Conservation (phyloP, 2,329 filamentous ascomycete species). For the Thielaviopsis ethacetica region DNA sequence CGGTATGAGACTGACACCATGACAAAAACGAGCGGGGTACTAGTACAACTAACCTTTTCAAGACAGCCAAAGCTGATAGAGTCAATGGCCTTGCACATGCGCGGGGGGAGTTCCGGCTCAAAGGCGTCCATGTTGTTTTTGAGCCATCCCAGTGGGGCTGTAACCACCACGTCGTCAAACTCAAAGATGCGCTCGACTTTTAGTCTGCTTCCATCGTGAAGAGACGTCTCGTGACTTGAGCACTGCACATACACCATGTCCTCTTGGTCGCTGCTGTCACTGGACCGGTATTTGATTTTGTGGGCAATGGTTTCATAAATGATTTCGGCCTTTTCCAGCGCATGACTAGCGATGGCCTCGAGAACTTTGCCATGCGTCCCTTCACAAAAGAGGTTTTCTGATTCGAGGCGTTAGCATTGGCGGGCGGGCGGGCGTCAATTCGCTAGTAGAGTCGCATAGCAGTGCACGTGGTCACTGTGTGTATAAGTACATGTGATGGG, state of each 20-base stretch:
- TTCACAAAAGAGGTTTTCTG: slow-evolving; percentile 43
- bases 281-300: not conserved
- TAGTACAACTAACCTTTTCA: slow-evolving; percentile 41
- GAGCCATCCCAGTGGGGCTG: slow-evolving; percentile 52
- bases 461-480: not conserved
- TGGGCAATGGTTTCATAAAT: slow-evolving; percentile 13
- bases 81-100: slow-evolving; percentile 43
- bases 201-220: not conserved
- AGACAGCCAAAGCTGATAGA: slow-evolving; percentile 53
- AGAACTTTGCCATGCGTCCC: slow-evolving; percentile 43
- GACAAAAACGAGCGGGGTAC: no score
- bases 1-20: not conserved
- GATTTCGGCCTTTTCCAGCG: slow-evolving; percentile 36
- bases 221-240: not conserved
- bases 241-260: not conserved
- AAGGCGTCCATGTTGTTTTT: slow-evolving; percentile 43
- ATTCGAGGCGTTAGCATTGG: not conserved
- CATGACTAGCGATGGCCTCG: slow-evolving; percentile 41
- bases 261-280: not conserved
- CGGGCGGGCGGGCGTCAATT: not conserved
- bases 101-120: slow-evolving; percentile 38
- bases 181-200: slow-evolving; percentile 17
- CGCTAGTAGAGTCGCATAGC: no score
- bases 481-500: not conserved
- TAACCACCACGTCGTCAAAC: slow-evolving; percentile 55